A percentile compares a stretch with the other conserved stretches of the same genome.
These are phyloP conservation scores for Alternaria sp. DNA, from an alignment of 2,329 filamentous ascomycete species.

Conservation along the genomic window DNA sequence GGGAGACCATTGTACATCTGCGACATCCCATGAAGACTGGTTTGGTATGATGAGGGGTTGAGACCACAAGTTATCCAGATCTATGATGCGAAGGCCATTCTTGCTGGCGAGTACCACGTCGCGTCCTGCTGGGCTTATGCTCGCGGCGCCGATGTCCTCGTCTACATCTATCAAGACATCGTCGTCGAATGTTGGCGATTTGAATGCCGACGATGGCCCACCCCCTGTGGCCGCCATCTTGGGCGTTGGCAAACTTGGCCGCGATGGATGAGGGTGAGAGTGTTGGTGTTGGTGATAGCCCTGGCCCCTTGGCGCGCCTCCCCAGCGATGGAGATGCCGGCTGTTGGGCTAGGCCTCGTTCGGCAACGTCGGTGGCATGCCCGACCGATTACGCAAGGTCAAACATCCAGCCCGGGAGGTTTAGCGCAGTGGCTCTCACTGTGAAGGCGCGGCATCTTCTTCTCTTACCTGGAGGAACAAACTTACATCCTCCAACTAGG, in stretches of 20 bases:
- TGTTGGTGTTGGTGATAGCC: conserved; percentile 17
- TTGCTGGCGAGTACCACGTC: conserved; percentile 88
- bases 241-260: conserved; percentile 5
- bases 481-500: background rate
- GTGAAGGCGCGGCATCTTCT: conserved; percentile 1
- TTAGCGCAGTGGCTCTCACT: conserved; percentile 3
- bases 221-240: conserved; percentile 30
- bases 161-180: conserved; percentile 86
- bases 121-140: conserved; percentile 88
- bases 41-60: conserved; percentile 85
- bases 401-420: conserved; percentile 9
- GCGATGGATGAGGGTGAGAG: background rate
- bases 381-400: conserved; percentile 9
- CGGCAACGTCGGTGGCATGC: background rate
- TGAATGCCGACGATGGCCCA: conserved; percentile 64
- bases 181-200: conserved; percentile 86
- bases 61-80: conserved; percentile 87
- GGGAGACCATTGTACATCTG: conserved; percentile 96
- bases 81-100: conserved; percentile 88
- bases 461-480: background rate
- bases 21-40: conserved; percentile 90
- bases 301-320: background rate
- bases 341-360: background rate
- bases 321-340: conserved; percentile 3
- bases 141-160: conserved; percentile 80